Base-by-base conservation (phyloP, 257 asterid species). In the Leptodermis oblonga region DNA sequence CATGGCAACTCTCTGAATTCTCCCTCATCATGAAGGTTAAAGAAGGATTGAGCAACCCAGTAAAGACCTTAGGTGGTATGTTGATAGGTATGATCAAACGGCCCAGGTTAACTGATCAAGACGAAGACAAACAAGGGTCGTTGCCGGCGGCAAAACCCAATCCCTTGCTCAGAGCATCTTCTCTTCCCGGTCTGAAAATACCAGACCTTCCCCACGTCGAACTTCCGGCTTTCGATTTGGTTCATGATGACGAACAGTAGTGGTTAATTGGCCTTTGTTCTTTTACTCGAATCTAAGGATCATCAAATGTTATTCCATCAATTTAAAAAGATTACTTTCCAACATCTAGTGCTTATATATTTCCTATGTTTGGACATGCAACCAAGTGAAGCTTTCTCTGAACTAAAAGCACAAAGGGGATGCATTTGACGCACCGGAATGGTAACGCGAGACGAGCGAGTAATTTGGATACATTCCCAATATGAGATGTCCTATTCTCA, bases 1-100 rank as follows among this genome's bases (percentile, higher is more conserved):
- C 81, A 23, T 93, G 98, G 98, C 97, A 90, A 68, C 65, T 90
- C 51, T 93, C 98, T 0, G 94, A 90, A 63, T 85, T 88, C 4
- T 88, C 98, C 6, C 72, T 90, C 10, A 75, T 88, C 59, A 62
- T 84, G 52, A 90, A 74, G 66, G 37, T 90, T 31, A 90, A 79
- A 75, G 69, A 88, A 4, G 85, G 87, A 26, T 15, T 93, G 51
- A 84, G 53, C 70, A 79, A 90, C 31, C 98, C 97, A 1, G 11
- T 90, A 31, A 78, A 66, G 76, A 77, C 86, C 59, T 34, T 86
- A 0, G 80, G 84, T 5, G 80, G 84, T 8, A 14, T 74, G 12
- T 0, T 86, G 45, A 59, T 56, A 34, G 76, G 85, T 0, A 56
- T 85, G 36, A 25, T 85, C 34, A 79, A 56, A 23, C 39, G 37